Conservation (phyloP, 768 basidiomycete species). For the Suillus fuscotomentosus region DNA sequence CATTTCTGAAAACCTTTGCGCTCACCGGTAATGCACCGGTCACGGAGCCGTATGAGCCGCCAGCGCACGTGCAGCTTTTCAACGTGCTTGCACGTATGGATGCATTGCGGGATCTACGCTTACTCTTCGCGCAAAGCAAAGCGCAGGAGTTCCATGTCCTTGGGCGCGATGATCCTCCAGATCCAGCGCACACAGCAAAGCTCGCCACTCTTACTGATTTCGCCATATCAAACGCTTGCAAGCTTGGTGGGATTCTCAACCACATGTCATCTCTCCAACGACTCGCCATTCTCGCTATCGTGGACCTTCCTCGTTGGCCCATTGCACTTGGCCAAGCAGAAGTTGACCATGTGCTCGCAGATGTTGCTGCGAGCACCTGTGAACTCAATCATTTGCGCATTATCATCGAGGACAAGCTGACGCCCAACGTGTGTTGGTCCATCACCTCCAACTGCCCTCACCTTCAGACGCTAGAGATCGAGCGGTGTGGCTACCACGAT, state of each 20-base stretch:
- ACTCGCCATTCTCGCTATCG: slow-evolving; percentile 31
- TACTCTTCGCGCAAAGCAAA: slow-evolving; percentile 30
- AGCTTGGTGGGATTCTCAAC: slow-evolving; percentile 27
- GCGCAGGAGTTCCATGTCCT: slow-evolving; percentile 26
- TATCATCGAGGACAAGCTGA: slow-evolving; percentile 36
- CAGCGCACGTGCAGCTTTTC: slow-evolving; percentile 26
- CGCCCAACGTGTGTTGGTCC: slow-evolving; percentile 26
- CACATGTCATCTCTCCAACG: slow-evolving; percentile 27
- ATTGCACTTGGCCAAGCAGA: slow-evolving; percentile 34
- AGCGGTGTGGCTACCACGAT: slow-evolving; percentile 36
- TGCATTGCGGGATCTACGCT: slow-evolving; percentile 26
- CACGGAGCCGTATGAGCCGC: slow-evolving; percentile 4
- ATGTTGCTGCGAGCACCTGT: slow-evolving; percentile 31
- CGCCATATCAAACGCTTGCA: slow-evolving; percentile 35
- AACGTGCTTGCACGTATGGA: slow-evolving; percentile 31
- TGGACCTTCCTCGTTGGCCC: slow-evolving; percentile 36
- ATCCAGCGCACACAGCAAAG: slow-evolving; percentile 23
- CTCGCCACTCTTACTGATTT: slow-evolving; percentile 34
- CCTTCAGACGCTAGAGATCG: slow-evolving; percentile 33
- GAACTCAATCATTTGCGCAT: slow-evolving; percentile 32
- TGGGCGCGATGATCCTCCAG: slow-evolving; percentile 17
- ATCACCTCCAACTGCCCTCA: slow-evolving; percentile 30
- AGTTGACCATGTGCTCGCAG: slow-evolving; percentile 26
- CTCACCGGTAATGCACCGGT: slow-evolving; percentile 31
- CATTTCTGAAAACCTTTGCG: slow-evolving; percentile 25